phyloP scores from a whole-genome alignment of 345 rosid genomes.

The Salix koriyanagi region DNA sequence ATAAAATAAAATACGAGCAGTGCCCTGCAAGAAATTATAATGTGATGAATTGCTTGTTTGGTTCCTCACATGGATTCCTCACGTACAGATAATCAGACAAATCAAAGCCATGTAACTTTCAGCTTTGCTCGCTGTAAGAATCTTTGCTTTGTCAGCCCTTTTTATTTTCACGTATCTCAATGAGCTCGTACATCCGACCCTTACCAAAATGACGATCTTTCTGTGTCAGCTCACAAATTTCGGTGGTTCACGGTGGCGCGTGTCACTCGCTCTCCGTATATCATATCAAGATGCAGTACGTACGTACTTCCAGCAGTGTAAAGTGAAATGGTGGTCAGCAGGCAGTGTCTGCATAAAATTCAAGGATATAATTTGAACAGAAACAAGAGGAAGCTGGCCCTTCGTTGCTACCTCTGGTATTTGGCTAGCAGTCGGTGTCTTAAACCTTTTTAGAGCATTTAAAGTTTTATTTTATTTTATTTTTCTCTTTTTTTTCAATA shows the following conservation, averaged over 20 bases:
- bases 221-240: background rate
- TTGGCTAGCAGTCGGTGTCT: background rate
- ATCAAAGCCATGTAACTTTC: constrained; percentile 17
- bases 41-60: background rate
- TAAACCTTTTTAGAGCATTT: background rate
- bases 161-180: constrained; percentile 7
- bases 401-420: background rate
- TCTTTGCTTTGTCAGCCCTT: constrained; percentile 31
- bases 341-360: background rate
- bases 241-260: background rate
- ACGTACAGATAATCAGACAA: background rate
- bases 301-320: background rate
- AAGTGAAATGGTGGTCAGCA: background rate
- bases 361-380: background rate
- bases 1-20: background rate
- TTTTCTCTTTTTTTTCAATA: no score
- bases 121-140: constrained; percentile 24
- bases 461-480: no score
- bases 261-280: background rate
- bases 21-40: background rate
- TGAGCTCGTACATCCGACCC: constrained; percentile 31
- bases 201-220: constrained; percentile 40
- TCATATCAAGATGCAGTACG: background rate
- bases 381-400: background rate
- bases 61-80: constrained; percentile 13